Evolutionary conservation across 331 rosid species (phyloP).

Genomic region (Stylosanthes scabra): DNA sequence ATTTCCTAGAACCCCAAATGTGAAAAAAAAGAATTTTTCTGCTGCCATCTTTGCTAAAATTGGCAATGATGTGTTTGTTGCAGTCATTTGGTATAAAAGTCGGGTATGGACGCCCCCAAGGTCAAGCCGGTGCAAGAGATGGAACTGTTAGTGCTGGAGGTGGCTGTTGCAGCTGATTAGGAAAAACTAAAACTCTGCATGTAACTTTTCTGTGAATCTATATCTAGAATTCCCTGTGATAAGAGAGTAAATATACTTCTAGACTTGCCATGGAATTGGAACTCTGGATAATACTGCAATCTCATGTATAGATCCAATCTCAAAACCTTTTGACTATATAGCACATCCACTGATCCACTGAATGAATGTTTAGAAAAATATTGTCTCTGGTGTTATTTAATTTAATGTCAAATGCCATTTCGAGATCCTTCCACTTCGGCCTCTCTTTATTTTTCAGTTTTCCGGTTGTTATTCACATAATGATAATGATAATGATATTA

Average conservation of each 20-base stretch:
- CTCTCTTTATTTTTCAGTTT: no score
- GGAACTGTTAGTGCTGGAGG: conserved; percentile 73
- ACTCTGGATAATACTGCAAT: conserved; percentile 38
- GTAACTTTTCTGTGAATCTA: conserved; percentile 45
- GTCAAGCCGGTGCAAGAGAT: conserved; percentile 72
- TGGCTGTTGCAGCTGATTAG: conserved; percentile 75
- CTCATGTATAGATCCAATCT: conserved; percentile 58
- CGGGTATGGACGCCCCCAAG: conserved; percentile 86
- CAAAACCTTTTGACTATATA: conserved; percentile 34
- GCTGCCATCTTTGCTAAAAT: conserved; percentile 6
- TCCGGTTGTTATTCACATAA: no score
- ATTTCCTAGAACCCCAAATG: no score
- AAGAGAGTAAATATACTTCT: conserved; percentile 35
- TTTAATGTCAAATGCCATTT: not conserved
- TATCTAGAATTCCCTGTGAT: conserved; percentile 32
- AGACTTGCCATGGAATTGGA: conserved; percentile 26
- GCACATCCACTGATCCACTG: conserved; percentile 17
- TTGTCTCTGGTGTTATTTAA: conserved; percentile 23
- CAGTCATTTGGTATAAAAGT: conserved; percentile 93
- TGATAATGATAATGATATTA: no score
- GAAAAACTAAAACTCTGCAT: conserved; percentile 34
- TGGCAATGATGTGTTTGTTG: conserved; percentile 31
- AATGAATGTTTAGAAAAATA: conserved; percentile 20
- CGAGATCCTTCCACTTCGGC: conserved; percentile 10
- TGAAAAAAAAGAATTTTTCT: not conserved